phyloP scores from a whole-genome alignment of 2,329 filamentous ascomycete genomes.

The Malbranchea cinnamomea region DNA sequence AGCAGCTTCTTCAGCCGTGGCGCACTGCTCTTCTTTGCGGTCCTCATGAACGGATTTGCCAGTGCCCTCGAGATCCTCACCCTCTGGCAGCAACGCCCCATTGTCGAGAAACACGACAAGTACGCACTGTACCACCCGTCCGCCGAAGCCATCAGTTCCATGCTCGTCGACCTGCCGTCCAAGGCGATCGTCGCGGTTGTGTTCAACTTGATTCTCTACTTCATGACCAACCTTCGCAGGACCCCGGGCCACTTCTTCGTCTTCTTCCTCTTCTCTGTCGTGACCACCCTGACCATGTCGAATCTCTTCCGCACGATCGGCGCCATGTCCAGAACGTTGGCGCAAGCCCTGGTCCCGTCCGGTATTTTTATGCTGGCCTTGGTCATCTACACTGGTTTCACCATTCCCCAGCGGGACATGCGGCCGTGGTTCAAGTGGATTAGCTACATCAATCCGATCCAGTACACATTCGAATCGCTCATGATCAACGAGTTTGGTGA shows the following conservation, averaged over 20 bases:
- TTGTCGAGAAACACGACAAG: slow-evolving; percentile 77
- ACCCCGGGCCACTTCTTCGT: slow-evolving; percentile 69
- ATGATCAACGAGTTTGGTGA: slow-evolving; percentile 71
- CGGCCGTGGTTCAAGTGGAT: slow-evolving; percentile 77
- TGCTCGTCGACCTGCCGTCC: slow-evolving; percentile 69
- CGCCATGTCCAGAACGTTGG: slow-evolving; percentile 66
- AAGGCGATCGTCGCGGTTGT: slow-evolving; percentile 57
- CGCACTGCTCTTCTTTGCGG: slow-evolving; percentile 72
- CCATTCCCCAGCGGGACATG: slow-evolving; percentile 42
- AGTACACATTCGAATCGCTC: slow-evolving; percentile 66
- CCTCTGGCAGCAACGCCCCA: slow-evolving; percentile 74
- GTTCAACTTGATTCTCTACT: slow-evolving; percentile 74
- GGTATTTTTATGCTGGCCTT: slow-evolving; percentile 33
- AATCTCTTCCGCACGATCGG: slow-evolving; percentile 75
- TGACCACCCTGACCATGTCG: slow-evolving; percentile 62
- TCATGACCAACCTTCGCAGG: slow-evolving; percentile 68
- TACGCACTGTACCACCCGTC: slow-evolving; percentile 86
- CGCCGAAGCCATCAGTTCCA: slow-evolving; percentile 64
- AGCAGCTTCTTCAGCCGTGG: slow-evolving; percentile 64
- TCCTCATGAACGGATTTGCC: slow-evolving; percentile 72
- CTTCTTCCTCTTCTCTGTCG: slow-evolving; percentile 63
- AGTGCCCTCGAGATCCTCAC: slow-evolving; percentile 69
- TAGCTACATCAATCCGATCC: slow-evolving; percentile 64
- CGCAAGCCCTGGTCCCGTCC: slow-evolving; percentile 41
- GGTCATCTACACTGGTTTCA: slow-evolving; percentile 37